These are phyloP conservation scores for Euphorbia tirucalli DNA, from an alignment of 345 rosid species.

Conservation along the genomic window DNA sequence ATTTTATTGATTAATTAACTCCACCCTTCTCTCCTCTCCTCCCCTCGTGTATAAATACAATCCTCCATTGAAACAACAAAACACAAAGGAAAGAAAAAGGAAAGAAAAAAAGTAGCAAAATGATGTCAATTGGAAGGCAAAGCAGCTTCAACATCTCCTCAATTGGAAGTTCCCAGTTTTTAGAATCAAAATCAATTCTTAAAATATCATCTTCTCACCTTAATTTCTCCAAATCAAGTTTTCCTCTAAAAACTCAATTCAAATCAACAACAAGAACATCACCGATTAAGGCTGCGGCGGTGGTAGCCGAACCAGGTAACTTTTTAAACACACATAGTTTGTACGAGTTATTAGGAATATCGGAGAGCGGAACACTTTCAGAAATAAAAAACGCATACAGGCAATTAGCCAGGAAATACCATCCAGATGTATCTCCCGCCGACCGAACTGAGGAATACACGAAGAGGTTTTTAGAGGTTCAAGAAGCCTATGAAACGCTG, in stretches of 20 bases:
- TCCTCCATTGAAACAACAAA: too few species aligned
- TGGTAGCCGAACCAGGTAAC: not conserved
- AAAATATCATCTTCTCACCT: not conserved
- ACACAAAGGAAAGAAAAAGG: too few species aligned
- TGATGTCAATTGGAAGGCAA: not conserved
- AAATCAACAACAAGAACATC: not conserved
- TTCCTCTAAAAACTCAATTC: not conserved
- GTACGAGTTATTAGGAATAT: slow-evolving; percentile 51
- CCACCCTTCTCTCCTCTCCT: too few species aligned
- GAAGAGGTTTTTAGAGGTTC: slow-evolving; percentile 35
- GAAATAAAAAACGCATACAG: slow-evolving; percentile 90
- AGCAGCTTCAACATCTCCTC: not conserved
- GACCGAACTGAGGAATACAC: slow-evolving; percentile 71
- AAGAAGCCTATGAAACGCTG: slow-evolving; percentile 35
- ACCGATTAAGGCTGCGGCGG: not conserved
- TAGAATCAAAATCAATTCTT: not conserved
- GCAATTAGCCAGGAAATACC: slow-evolving; percentile 74
- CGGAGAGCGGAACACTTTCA: slow-evolving; percentile 49
- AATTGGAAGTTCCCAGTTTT: not conserved
- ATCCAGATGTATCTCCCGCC: slow-evolving; percentile 89
- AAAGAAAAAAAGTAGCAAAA: not conserved
- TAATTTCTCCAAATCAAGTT: not conserved
- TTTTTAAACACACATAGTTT: not conserved
- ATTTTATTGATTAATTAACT: too few species aligned
- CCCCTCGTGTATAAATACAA: too few species aligned